Percentiles rank a stretch among this genome's conserved stretches.
phyloP scores from a whole-genome alignment of 768 basidiomycete species.

The Pisolithus microcarpus region DNA sequence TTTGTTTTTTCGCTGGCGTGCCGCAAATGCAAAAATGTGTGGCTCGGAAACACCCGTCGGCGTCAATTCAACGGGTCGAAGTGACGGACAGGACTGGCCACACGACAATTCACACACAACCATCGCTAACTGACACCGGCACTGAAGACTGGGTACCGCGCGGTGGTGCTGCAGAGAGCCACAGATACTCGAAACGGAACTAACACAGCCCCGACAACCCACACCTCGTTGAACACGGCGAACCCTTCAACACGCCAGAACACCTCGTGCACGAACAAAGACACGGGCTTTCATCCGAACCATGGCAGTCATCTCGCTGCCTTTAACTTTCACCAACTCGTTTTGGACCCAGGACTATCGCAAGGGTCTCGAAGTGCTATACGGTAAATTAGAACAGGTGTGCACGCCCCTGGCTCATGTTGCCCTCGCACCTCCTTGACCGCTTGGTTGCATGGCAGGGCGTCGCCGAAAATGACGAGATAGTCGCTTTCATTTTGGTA shows the following conservation, averaged over 20 bases:
- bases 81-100: no score
- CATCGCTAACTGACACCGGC: not conserved
- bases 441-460: constrained; percentile 43
- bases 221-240: no score
- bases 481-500: constrained; percentile 77
- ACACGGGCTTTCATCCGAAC: not conserved
- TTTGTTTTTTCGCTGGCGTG: not conserved
- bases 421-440: constrained; percentile 4
- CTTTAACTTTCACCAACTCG: constrained; percentile 83
- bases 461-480: constrained; percentile 74
- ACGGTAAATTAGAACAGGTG: constrained; percentile 72
- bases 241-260: not conserved
- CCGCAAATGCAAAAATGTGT: no score
- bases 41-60: no score
- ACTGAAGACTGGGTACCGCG: not conserved
- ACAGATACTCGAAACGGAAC: not conserved
- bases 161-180: not conserved
- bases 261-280: not conserved
- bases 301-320: constrained; percentile 87
- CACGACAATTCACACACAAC: not conserved
- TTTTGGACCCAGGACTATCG: constrained; percentile 95
- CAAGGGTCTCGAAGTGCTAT: constrained; percentile 72
- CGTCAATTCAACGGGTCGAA: no score
- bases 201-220: not conserved
- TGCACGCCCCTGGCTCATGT: constrained; percentile 10